phyloP scores from a whole-genome alignment of 345 rosid species.

The Arabis alpina region DNA sequence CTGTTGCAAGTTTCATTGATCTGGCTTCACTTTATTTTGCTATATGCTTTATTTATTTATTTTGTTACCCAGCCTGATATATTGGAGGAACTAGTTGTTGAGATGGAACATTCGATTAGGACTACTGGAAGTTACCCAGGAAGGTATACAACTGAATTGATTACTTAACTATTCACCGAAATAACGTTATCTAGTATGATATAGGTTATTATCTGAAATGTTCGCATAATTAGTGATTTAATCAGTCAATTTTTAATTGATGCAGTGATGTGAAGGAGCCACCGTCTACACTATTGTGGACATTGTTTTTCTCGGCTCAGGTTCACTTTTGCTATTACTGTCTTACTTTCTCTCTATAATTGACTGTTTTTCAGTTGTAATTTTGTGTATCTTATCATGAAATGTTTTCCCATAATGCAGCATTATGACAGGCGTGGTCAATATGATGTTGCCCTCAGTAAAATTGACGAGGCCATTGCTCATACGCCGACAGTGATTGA shows the following conservation, averaged over 20 bases:
- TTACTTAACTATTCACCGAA: conserved; percentile 1
- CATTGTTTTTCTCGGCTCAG: conserved; percentile 94
- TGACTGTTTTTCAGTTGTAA: conserved; percentile 12
- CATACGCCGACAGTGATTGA: conserved; percentile 99
- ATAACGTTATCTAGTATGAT: background rate
- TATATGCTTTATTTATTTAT: conserved; percentile 4
- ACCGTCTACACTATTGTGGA: conserved; percentile 95
- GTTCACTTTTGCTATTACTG: conserved; percentile 45
- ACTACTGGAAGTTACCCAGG: conserved; percentile 70
- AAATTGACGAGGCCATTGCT: conserved; percentile 87
- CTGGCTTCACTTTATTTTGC: conserved; percentile 24
- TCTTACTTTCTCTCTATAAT: conserved; percentile 25
- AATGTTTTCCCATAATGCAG: conserved; percentile 54
- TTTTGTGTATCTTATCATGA: conserved; percentile 25
- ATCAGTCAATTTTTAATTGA: conserved; percentile 15
- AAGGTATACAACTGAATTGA: conserved; percentile 57
- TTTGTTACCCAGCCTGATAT: conserved; percentile 71
- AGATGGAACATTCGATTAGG: conserved; percentile 83
- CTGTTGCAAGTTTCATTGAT: conserved; percentile 4
- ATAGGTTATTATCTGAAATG: conserved; percentile 18
- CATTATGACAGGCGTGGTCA: conserved; percentile 96
- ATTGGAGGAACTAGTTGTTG: conserved; percentile 78
- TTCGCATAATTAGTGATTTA: background rate
- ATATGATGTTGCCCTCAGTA: conserved; percentile 72
- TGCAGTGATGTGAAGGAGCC: conserved; percentile 89